These are phyloP conservation scores for Mediolabrus comicus DNA, from an alignment of 108 stramenopile genomes.

Conservation along the genomic window DNA sequence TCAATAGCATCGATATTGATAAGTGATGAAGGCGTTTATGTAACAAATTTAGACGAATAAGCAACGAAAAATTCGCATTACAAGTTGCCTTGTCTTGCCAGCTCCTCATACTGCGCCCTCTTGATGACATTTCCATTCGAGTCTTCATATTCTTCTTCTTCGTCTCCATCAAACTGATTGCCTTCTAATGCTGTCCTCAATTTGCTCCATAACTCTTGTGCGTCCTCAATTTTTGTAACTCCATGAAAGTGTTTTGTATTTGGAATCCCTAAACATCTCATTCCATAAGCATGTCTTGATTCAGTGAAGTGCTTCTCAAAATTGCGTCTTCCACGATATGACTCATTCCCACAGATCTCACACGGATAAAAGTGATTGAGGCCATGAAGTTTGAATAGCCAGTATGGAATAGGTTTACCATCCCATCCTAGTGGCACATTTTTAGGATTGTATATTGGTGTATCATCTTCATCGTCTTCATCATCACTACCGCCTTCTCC, in stretches of 20 bases:
- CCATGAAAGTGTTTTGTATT: constrained; percentile 99
- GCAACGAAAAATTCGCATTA: constrained; percentile 19
- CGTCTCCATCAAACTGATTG: constrained; percentile 79
- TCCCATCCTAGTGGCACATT: constrained; percentile 98
- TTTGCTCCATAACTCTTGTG: constrained; percentile 85
- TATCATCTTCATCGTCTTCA: constrained; percentile 90
- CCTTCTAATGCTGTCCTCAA: constrained; percentile 72
- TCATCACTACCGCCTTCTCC: constrained; percentile 56
- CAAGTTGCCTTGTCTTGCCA: constrained; percentile 94
- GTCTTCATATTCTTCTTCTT: constrained; percentile 98
- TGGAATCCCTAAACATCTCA: constrained; percentile 97
- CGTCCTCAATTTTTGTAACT: constrained; percentile 97
- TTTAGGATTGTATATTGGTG: constrained; percentile 98
- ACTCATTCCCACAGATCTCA: constrained; percentile 98
- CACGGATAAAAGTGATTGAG: constrained; percentile 97
- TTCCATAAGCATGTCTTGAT: constrained; percentile 94
- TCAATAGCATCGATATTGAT: constrained; percentile 1
- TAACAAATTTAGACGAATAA: not conserved
- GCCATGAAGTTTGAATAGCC: constrained; percentile 99
- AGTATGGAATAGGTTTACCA: constrained; percentile 99
- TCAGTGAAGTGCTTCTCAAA: constrained; percentile 98
- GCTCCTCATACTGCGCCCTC: constrained; percentile 90
- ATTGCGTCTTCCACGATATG: constrained; percentile 91
- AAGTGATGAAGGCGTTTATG: not conserved
- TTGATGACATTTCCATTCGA: constrained; percentile 97